Percentiles rank a stretch among this genome's conserved stretches.
Conservation (phyloP, 1,284 basidiomycete genomes). For the Apiotrichum gracile region DNA sequence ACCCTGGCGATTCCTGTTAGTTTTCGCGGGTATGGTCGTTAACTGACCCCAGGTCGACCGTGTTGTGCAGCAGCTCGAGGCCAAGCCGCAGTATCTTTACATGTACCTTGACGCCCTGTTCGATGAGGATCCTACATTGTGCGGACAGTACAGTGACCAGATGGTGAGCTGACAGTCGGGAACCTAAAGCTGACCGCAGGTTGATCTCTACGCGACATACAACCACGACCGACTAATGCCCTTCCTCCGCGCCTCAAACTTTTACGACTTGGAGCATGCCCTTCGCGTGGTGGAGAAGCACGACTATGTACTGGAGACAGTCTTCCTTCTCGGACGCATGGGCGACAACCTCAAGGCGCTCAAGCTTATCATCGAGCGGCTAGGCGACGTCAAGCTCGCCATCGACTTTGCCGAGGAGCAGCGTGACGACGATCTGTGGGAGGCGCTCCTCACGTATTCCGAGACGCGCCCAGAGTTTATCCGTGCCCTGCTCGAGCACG, state of each 20-base stretch:
- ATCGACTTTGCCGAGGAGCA: constrained; percentile 99
- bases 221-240: constrained; percentile 73
- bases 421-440: constrained; percentile 95
- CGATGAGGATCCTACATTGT: constrained; percentile 75
- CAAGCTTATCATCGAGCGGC: constrained; percentile 87
- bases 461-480: constrained; percentile 97
- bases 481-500: constrained; percentile 86
- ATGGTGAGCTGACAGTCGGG: constrained; percentile 53
- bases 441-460: constrained; percentile 87
- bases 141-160: constrained; percentile 73
- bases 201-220: constrained; percentile 87
- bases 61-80: constrained; percentile 80
- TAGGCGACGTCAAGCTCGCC: constrained; percentile 87
- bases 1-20: constrained; percentile 89
- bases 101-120: constrained; percentile 89
- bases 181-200: constrained; percentile 47
- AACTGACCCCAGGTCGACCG: constrained; percentile 59
- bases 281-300: constrained; percentile 65
- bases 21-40: not conserved
- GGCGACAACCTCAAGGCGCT: constrained; percentile 94
- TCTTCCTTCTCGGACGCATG: constrained; percentile 94
- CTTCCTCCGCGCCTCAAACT: constrained; percentile 84
- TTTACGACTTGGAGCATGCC: constrained; percentile 94
- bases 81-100: constrained; percentile 75
- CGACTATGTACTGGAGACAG: constrained; percentile 92